Evolutionary conservation across 768 basidiomycete species (phyloP).

Genomic region (Phanerochaete carnosa): DNA sequence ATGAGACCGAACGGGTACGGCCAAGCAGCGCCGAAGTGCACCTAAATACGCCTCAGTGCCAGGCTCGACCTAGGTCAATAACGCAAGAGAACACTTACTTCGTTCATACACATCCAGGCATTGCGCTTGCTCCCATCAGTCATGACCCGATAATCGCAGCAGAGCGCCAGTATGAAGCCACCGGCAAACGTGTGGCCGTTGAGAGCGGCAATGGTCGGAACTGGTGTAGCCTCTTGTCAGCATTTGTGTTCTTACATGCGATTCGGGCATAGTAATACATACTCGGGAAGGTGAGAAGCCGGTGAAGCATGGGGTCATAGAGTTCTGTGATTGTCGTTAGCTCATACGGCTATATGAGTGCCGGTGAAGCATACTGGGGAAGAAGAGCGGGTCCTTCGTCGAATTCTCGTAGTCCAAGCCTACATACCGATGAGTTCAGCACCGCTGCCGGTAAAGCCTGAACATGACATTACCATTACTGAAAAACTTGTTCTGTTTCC

Average conservation of each 20-base stretch:
- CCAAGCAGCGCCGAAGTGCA: conserved; percentile 81
- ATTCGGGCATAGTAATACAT: conserved; percentile 21
- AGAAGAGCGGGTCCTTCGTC: conserved; percentile 55
- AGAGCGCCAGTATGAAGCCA: conserved; percentile 73
- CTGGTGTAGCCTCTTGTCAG: conserved; percentile 31
- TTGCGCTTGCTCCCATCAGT: conserved; percentile 73
- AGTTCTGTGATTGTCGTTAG: conserved; percentile 41
- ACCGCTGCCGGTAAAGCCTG: neutral
- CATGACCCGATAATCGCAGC: conserved; percentile 89
- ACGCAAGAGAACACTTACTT: conserved; percentile 40
- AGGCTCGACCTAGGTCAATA: neutral
- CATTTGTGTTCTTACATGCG: neutral
- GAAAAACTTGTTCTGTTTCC: conserved; percentile 83
- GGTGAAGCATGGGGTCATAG: conserved; percentile 68
- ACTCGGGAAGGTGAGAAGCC: conserved; percentile 79
- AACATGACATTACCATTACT: conserved; percentile 59
- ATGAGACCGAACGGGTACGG: conserved; percentile 70
- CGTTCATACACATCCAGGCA: conserved; percentile 93
- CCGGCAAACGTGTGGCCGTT: conserved; percentile 88
- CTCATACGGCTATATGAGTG: neutral
- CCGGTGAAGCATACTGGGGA: conserved; percentile 46
- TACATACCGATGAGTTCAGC: conserved; percentile 21
- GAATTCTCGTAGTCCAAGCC: conserved; percentile 63
- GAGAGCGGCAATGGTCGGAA: conserved; percentile 75
- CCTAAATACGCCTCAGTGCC: conserved; percentile 32